Conservation (phyloP, 2,329 filamentous ascomycete genomes). For the Fusarium pininemorale region DNA sequence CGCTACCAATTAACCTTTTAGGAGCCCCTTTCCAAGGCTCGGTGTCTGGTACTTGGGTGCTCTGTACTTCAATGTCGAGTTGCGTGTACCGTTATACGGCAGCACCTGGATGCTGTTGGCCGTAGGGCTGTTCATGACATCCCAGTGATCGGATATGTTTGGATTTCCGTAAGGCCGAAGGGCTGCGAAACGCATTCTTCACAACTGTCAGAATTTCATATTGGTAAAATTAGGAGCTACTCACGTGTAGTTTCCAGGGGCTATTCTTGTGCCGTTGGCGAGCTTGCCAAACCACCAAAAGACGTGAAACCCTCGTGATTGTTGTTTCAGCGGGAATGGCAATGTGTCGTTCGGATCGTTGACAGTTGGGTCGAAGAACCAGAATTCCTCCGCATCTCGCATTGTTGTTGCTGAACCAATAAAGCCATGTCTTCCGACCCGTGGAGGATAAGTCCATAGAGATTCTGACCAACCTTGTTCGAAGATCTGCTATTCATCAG, state of each 20-base stretch:
- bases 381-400: conserved; percentile 45
- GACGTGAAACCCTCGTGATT: conserved; percentile 46
- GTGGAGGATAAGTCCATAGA: conserved; percentile 55
- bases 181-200: conserved; percentile 53
- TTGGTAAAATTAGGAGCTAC: background rate
- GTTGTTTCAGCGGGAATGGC: conserved; percentile 49
- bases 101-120: conserved; percentile 48
- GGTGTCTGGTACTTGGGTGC: conserved; percentile 7
- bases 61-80: conserved; percentile 35
- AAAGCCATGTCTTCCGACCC: conserved; percentile 50
- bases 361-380: conserved; percentile 48
- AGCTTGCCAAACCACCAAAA: conserved; percentile 56
- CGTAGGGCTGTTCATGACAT: conserved; percentile 48
- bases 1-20: background rate
- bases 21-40: background rate
- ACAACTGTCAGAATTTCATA: conserved; percentile 7
- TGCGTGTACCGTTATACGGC: conserved; percentile 43
- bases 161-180: conserved; percentile 54
- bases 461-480: conserved; percentile 50
- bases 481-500: conserved; percentile 47
- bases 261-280: conserved; percentile 53
- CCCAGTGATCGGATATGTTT: conserved; percentile 53
- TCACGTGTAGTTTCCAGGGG: conserved; percentile 54
- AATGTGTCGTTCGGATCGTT: conserved; percentile 52
- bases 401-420: conserved; percentile 55